Base-by-base conservation (phyloP, 306 rosid species). In the Purshia tridentata region DNA sequence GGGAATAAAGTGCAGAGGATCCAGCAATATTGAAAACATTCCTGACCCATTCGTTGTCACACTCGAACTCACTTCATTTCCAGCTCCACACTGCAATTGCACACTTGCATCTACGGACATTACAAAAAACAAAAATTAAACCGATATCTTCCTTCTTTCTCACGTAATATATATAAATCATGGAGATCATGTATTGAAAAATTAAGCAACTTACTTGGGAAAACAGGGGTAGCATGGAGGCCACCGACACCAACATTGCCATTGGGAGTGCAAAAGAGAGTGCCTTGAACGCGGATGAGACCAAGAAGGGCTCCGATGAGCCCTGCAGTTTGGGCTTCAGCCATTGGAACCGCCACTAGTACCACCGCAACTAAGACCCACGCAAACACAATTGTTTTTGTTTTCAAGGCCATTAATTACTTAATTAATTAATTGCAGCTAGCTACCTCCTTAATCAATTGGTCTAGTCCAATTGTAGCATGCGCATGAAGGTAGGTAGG, bases 101-200 rank as follows among this genome's bases (percentile, higher is more conserved):
- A 84, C 81, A 6, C 8, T 23, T 19, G 83, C 83, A 74, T 69
- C 77, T 74, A 60, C n/a, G n/a, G n/a, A n/a, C n/a, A n/a, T n/a
- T n/a, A n/a, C 45, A 64, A 42, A 20, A 19, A 19, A 37, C 8
- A 29, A 29, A 29, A 29, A 29, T 29, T 29, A 29, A 29, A 29
- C n/a, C n/a, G n/a, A n/a, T n/a, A n/a, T n/a, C n/a, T n/a, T n/a
- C n/a, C n/a, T n/a, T n/a, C n/a, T n/a, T n/a, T n/a, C n/a, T n/a
- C n/a, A n/a, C n/a, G n/a, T n/a, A n/a, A n/a, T n/a, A n/a, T n/a
- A n/a, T n/a, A n/a, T n/a, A n/a, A n/a, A n/a, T n/a, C n/a, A n/a
- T n/a, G n/a, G n/a, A n/a, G n/a, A n/a, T n/a, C n/a, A n/a, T n/a
- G n/a, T n/a, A n/a, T n/a, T n/a, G n/a, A n/a, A n/a, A n/a, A n/a